Base-by-base conservation (phyloP, 768 basidiomycete genomes). In the Termitomyces sp. region DNA sequence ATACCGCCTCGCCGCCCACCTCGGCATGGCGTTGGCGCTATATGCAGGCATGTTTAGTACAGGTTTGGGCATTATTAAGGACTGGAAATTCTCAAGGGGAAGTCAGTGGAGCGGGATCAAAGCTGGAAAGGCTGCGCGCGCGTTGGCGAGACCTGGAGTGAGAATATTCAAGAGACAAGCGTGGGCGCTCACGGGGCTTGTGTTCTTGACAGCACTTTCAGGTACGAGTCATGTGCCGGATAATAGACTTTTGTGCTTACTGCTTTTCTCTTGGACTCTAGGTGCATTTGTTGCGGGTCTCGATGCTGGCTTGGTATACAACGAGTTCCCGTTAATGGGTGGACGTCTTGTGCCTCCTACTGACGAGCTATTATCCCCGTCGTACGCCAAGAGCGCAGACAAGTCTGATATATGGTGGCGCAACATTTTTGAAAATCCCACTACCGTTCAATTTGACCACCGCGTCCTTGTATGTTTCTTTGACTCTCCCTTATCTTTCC, bases 261-360 rank as follows among this genome's bases (percentile, higher is more conserved):
- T 55, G 9, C 24, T 28, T 42, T 28, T n/a, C 24, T 54, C 12
- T 24, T n/a, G 33, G 18, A 32, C 6, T 40, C 24, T 70, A 96
- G 96, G 97, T 55, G 97, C 97, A 5, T 98, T 99, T 68, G 97
- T 99, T 33, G 97, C 97, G 40, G 97, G 97, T 15, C 81, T 99
- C 46, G 97, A 99, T 72, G 97, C 97, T 1, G 97, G 97, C 15
- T 75, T 99, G 57, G 73, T 95, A n/a, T 98, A 98, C 76, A 99
- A 99, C 70, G 96, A 98, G 70, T 99, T 97, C 77, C 97, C 97
- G 0, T 75, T 90, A 5, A 99, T 99, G 96, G 96, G 94, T 40
- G 95, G 91, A 7, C 82, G 87, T 16, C 73, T 98, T 16, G 83
- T 85, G 4, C 97, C 97, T 3, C 94, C 95, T 0, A 63, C 78